These are phyloP conservation scores for Curvularia hawaiiensis DNA, from an alignment of 2,329 filamentous ascomycete species.

Conservation along the genomic window DNA sequence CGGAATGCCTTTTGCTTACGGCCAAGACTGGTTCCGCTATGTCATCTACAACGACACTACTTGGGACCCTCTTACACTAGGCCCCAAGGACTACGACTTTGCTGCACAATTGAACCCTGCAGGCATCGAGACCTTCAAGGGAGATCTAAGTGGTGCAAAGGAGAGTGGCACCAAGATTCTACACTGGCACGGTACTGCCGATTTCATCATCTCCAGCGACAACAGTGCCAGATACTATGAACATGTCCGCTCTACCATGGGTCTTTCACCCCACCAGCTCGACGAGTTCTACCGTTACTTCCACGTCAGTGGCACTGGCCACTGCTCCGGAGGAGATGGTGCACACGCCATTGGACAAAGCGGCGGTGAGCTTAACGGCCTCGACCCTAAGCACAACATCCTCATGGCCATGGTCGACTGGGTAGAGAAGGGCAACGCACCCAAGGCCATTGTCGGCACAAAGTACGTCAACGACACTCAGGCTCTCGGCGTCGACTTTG, in stretches of 20 bases:
- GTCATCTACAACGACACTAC: slow-evolving; percentile 53
- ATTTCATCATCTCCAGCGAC: slow-evolving; percentile 52
- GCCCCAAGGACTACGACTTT: slow-evolving; percentile 49
- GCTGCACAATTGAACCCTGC: slow-evolving; percentile 45
- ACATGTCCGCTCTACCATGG: slow-evolving; percentile 54
- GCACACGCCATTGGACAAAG: slow-evolving; percentile 47
- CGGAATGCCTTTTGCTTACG: slow-evolving; percentile 51
- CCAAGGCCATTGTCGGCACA: slow-evolving; percentile 46
- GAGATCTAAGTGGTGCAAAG: slow-evolving; percentile 46
- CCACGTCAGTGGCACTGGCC: slow-evolving; percentile 58
- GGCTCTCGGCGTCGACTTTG: slow-evolving; percentile 36
- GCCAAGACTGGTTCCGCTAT: slow-evolving; percentile 56
- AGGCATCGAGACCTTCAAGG: slow-evolving; percentile 50
- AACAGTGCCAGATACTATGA: slow-evolving; percentile 57
- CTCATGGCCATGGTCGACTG: slow-evolving; percentile 55
- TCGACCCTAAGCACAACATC: slow-evolving; percentile 52
- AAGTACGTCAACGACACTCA: slow-evolving; percentile 39
- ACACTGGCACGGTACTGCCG: slow-evolving; percentile 53
- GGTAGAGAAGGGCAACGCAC: slow-evolving; percentile 52
- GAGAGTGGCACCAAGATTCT: slow-evolving; percentile 54
- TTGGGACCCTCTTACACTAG: slow-evolving; percentile 50
- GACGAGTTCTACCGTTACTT: slow-evolving; percentile 59
- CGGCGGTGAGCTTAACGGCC: slow-evolving; percentile 22
- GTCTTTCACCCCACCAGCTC: slow-evolving; percentile 36
- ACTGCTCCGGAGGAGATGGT: slow-evolving; percentile 57